Evolutionary conservation across 164 flowering plant species (phyloP).

Genomic region (Houttuynia cordata): DNA sequence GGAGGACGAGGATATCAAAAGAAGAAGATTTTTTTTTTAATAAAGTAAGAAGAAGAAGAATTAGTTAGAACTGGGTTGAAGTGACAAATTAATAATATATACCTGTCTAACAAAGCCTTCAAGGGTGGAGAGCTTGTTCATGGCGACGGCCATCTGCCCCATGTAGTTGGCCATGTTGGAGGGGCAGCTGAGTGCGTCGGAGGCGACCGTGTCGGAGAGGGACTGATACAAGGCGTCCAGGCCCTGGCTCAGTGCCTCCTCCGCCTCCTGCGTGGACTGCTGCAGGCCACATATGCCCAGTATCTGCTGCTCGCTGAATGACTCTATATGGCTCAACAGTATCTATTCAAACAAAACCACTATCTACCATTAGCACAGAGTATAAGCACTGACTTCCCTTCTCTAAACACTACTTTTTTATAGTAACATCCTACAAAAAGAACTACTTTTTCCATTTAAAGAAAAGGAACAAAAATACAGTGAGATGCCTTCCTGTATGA

Average conservation of each 20-base stretch:
- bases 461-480: no score
- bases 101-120: conserved; percentile 95
- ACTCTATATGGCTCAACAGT: conserved; percentile 62
- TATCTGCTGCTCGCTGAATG: conserved; percentile 80
- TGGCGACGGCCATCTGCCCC: conserved; percentile 93
- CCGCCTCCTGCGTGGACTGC: conserved; percentile 82
- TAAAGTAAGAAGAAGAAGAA: no score
- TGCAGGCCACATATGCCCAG: conserved; percentile 72
- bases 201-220: conserved; percentile 63
- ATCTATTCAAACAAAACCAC: conserved; percentile 38
- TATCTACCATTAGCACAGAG: not conserved
- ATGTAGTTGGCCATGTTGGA: conserved; percentile 79
- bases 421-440: no score
- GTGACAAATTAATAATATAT: no score
- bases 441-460: no score
- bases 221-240: conserved; percentile 73
- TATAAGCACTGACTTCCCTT: no score
- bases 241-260: conserved; percentile 83
- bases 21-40: no score
- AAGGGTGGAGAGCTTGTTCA: conserved; percentile 82
- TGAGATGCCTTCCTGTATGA: no score
- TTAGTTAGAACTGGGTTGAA: no score
- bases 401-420: no score
- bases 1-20: no score
- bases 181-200: conserved; percentile 58